Evolutionary conservation across 345 rosid genomes (phyloP), one percentile per base, ranked within the genome.

Genomic region (Heritiera littoralis): DNA sequence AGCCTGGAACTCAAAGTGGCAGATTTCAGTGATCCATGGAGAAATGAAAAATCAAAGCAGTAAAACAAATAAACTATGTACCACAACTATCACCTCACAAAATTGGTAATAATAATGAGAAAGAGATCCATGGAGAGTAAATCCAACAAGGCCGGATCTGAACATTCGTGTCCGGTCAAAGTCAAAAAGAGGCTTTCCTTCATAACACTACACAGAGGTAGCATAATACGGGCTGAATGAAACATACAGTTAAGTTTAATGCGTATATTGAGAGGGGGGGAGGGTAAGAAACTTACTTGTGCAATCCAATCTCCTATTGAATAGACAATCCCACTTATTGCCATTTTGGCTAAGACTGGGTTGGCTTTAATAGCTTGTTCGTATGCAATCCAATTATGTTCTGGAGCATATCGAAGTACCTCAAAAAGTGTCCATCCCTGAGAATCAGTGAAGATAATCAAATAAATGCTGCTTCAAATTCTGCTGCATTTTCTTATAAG

Each of bases 401-500:
- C 90, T 5, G 99, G 99, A 51, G 67, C 93, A 88, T 89, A 95
- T 71, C 98, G 84, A 64, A 92, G 81, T 77, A 95, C 80, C 88
- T 95, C 99, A 68, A 80, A 93, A 32, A 95, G 88, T 71, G 99
- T 95, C 99, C 99, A 95, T 72, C 99, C 98, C 99, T 93, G 8
- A 45, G 18, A 35, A 61, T 35, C 3, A 35, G 1, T 35, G 38
- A 35, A 35, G 38, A 35, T 35, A 35, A 35, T 23, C 51, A 84
- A 73, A 38, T 69, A 43, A 60, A 48, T 52, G 6, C 45, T 0
- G 38, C 8, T 46, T 58, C 12, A 46, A 45, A 5, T 58, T 75
- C 59, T 41, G 17, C 23, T 51, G 48, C 83, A 30, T 61, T 75
- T 76, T 3, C 8, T 9, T 17, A 46, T 48, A 35, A 48, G n/a